Evolutionary conservation across 139 green algal genomes (phyloP), one percentile per base, ranked within the genome.

Genomic region (Dunaliella primolecta): DNA sequence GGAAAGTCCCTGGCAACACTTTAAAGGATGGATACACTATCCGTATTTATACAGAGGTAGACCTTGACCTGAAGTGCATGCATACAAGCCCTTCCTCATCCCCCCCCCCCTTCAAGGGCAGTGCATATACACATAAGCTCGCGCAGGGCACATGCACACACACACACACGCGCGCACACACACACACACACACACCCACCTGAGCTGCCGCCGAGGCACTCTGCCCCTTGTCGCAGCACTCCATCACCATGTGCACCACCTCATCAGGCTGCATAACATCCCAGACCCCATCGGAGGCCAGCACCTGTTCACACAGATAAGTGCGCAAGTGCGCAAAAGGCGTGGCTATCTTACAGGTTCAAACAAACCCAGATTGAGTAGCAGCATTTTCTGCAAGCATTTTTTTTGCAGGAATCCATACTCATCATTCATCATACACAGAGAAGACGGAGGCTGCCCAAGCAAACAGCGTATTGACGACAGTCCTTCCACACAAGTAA

Each of bases 241-340:
- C 89, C 84, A 93, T 94, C 0, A 95, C 88, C 1, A 86, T 74
- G n/a, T 87, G 77, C 23, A 92, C 90, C 0, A 86, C 93, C 81
- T 93, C 89, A 0, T 71, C 31, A 0, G 86, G 35, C 27, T 81
- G 75, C 86, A 94, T 89, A 29, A 90, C 88, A 56, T 95, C 92
- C 92, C 92, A 95, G 27, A 95, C 85, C 3, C 92, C 92, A 46
- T 95, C 93, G 0, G 89, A 91, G 1, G 93, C 92, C 11, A 93
- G 36, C 33, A 95, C 87, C 81, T 90, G 89, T 20, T 3, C 27
- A 32, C 2, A 15, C 1, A n/a, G n/a, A n/a, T n/a, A n/a, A n/a
- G n/a, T n/a, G n/a, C n/a, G n/a, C n/a, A n/a, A n/a, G n/a, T n/a
- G n/a, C n/a, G n/a, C n/a, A n/a, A n/a, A n/a, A n/a, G n/a, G n/a